Base-by-base conservation (phyloP, 2,329 filamentous ascomycete species). In the Magnaporthiopsis rhizophila region DNA sequence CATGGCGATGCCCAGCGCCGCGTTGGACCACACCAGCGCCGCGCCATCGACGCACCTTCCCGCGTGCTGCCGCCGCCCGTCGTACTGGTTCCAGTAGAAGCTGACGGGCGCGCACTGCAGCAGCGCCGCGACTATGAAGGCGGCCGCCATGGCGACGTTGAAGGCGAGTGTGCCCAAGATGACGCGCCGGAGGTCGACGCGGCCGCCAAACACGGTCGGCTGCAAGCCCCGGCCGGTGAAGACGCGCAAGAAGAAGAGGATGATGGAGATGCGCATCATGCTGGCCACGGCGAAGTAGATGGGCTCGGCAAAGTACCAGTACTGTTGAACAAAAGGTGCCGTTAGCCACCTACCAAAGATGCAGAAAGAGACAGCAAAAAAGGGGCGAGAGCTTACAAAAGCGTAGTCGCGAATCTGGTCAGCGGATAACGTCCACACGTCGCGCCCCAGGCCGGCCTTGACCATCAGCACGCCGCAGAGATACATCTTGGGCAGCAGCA, bases 191-290 rank as follows among this genome's bases (percentile, higher is more conserved):
- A 36, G 11, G 34, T 12, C 11, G 34, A 8, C 4, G 34, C 36
- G 34, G 15, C 32, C 59, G 18, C 30, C 5, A 13, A 28, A 15
- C 3, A 61, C 3, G 30, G 59, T 61, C 2, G 34, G 15, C 15
- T 30, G 15, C 59, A 61, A 15, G 68, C 28, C 59, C 9, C n/a
- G 32, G 2, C 32, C 18, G 32, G 59, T 61, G 59, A 61, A 61
- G 15, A 61, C 38, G 32, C 59, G 59, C 59, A 61, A 50, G 59
- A 45, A 61, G 59, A 61, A 45, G 59, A 50, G 26, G 7, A 50
- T 24, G 30, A 61, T 24, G 30, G 59, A 61, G 59, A 34, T 21
- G 26, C 38, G 36, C 30, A 61, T 13, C 13, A 61, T 15, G 59
- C 11, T 26, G 34, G 11, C 36, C 24, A 15, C 59, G 1, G 36